These are phyloP conservation scores for Aspergillus aculeatus DNA, from an alignment of 2,329 filamentous ascomycete species.

Conservation along the genomic window DNA sequence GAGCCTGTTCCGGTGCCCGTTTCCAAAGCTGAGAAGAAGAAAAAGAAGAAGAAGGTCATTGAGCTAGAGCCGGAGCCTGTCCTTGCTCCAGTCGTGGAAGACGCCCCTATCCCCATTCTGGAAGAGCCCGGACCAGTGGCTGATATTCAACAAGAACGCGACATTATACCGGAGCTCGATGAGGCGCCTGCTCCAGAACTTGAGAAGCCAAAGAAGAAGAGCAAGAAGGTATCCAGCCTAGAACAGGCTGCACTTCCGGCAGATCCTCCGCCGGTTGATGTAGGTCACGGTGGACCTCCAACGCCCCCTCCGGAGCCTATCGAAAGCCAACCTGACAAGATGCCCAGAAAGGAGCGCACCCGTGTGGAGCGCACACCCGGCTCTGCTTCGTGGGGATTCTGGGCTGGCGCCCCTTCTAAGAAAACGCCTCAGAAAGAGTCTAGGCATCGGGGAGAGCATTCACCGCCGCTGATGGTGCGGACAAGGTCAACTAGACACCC, in stretches of 20 bases:
- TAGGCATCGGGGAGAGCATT: constrained; percentile 39
- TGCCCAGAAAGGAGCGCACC: constrained; percentile 70
- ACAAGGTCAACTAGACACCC: constrained; percentile 60
- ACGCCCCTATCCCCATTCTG: constrained; percentile 14
- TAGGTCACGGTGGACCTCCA: constrained; percentile 37
- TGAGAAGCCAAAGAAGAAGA: constrained; percentile 33
- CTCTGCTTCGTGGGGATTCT: constrained; percentile 71
- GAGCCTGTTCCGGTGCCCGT: constrained; percentile 24
- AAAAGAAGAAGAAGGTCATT: constrained; percentile 17
- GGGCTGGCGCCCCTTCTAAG: constrained; percentile 58
- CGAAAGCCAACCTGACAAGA: constrained; percentile 51
- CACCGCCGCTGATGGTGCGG: constrained; percentile 47
- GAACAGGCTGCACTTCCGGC: constrained; percentile 33
- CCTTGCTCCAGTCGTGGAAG: constrained; percentile 29
- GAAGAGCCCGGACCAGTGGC: constrained; percentile 25
- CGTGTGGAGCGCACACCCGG: constrained; percentile 70
- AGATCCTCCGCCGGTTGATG: constrained; percentile 37
- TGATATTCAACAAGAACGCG: constrained; percentile 14
- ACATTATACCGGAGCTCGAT: constrained; percentile 20
- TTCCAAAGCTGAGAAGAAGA: constrained; percentile 21
- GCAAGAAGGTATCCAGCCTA: constrained; percentile 30
- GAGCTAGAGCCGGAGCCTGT: constrained; percentile 24
- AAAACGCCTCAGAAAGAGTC: constrained; percentile 53
- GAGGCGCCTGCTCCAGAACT: constrained; percentile 29
- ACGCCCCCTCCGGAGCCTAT: constrained; percentile 57